phyloP scores from a whole-genome alignment of 768 basidiomycete species.

The Postia placenta region DNA sequence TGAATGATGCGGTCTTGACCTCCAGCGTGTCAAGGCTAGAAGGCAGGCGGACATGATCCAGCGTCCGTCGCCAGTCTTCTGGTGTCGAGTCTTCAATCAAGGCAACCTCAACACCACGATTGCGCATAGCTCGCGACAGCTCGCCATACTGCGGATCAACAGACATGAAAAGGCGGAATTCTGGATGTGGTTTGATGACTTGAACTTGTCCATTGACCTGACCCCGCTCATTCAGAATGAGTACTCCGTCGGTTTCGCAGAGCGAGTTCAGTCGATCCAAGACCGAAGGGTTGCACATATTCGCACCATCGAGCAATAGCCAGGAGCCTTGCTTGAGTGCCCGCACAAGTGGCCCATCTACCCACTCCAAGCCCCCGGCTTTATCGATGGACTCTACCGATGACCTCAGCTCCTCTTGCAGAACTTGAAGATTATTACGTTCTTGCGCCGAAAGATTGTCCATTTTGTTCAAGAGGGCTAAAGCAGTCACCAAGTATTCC shows the following conservation, averaged over 20 bases:
- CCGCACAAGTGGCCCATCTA: slow-evolving; percentile 84
- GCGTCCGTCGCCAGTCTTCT: slow-evolving; percentile 43
- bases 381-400: slow-evolving; percentile 21
- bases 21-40: not conserved
- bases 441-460: slow-evolving; percentile 8
- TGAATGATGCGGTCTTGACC: not conserved
- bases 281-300: slow-evolving; percentile 91
- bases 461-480: slow-evolving; percentile 25
- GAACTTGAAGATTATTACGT: slow-evolving; percentile 5
- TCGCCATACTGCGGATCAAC: slow-evolving; percentile 90
- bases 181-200: slow-evolving; percentile 72
- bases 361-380: slow-evolving; percentile 80
- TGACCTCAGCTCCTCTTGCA: slow-evolving; percentile 19
- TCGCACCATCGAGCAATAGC: slow-evolving; percentile 89
- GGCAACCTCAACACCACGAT: slow-evolving; percentile 86
- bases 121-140: slow-evolving; percentile 96
- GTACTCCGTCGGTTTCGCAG: slow-evolving; percentile 77
- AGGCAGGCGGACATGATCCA: slow-evolving; percentile 47
- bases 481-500: slow-evolving; percentile 7
- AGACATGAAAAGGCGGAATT: slow-evolving; percentile 92
- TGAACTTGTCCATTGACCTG: slow-evolving; percentile 72
- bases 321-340: slow-evolving; percentile 87
- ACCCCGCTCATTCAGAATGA: slow-evolving; percentile 89
- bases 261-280: slow-evolving; percentile 95
- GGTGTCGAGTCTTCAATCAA: slow-evolving; percentile 29